A percentile compares a stretch with the other conserved stretches of the same genome.
These are phyloP conservation scores for Leavenworthia alabamica DNA, from an alignment of 345 rosid species.

Conservation along the genomic window DNA sequence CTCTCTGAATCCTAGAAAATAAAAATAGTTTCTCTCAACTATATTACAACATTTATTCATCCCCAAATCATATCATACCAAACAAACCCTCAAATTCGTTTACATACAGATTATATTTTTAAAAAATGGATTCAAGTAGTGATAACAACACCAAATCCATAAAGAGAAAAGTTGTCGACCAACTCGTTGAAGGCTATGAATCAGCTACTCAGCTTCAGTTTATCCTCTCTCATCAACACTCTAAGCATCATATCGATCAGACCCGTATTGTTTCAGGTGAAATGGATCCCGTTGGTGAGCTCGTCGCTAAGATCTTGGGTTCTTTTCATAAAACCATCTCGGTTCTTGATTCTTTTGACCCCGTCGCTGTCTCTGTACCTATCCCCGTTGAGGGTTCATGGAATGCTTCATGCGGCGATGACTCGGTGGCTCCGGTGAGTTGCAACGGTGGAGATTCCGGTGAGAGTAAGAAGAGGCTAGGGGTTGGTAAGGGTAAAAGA, in stretches of 20 bases:
- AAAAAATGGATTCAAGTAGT: conserved; percentile 22
- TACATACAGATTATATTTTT: neutral
- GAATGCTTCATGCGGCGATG: conserved; percentile 35
- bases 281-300: conserved; percentile 26
- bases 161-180: conserved; percentile 30
- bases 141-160: conserved; percentile 6
- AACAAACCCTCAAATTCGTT: neutral
- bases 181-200: conserved; percentile 46
- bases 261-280: conserved; percentile 1
- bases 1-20: neutral
- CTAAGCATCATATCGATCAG: no score
- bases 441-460: conserved; percentile 46
- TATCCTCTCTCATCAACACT: conserved; percentile 35
- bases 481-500: conserved; percentile 39
- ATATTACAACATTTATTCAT: conserved; percentile 10
- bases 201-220: conserved; percentile 42
- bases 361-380: conserved; percentile 6
- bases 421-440: conserved; percentile 30
- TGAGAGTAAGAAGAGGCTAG: conserved; percentile 40
- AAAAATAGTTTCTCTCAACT: neutral
- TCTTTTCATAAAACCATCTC: conserved; percentile 48
- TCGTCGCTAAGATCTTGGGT: conserved; percentile 43
- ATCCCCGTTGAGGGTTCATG: conserved; percentile 21
- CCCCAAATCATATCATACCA: neutral
- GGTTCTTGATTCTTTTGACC: conserved; percentile 24